phyloP scores from a whole-genome alignment of 140 eudicot species.

The Ambrosia hybrid region DNA sequence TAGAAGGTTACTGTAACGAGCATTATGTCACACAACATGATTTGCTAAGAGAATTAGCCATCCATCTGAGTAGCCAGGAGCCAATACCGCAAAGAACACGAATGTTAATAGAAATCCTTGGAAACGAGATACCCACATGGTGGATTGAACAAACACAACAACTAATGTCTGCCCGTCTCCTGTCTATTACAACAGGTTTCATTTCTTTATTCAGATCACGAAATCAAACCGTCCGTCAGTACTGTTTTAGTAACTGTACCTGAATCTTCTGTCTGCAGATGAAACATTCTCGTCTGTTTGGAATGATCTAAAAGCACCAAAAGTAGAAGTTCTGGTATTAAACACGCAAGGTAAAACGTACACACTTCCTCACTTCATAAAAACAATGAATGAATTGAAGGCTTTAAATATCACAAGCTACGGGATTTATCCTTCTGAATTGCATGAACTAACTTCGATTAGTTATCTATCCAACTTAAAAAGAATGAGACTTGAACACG shows the following conservation, averaged over 20 bases:
- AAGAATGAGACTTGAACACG: constrained; percentile 42
- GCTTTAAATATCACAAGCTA: constrained; percentile 40
- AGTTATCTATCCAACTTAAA: constrained; percentile 27
- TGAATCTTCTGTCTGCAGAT: constrained; percentile 26
- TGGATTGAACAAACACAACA: constrained; percentile 35
- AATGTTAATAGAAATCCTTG: constrained; percentile 31
- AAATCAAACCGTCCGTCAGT: background rate
- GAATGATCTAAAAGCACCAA: constrained; percentile 37
- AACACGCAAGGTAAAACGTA: constrained; percentile 28
- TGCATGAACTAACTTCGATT: constrained; percentile 20
- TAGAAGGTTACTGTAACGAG: constrained; percentile 38
- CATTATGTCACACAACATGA: constrained; percentile 44
- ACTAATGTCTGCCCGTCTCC: constrained; percentile 34
- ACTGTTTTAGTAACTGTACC: background rate
- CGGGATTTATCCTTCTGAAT: constrained; percentile 26
- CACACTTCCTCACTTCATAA: constrained; percentile 36
- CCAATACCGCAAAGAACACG: constrained; percentile 36
- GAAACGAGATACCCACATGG: constrained; percentile 37
- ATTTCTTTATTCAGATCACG: background rate
- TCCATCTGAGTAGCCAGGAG: constrained; percentile 32
- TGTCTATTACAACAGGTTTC: constrained; percentile 52
- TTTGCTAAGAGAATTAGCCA: constrained; percentile 45
- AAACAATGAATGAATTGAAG: constrained; percentile 29
- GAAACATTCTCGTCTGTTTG: constrained; percentile 33
- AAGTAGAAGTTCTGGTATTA: constrained; percentile 40